Base-by-base conservation (phyloP, 495 filamentous ascomycete genomes). In the Cercophora sp. region DNA sequence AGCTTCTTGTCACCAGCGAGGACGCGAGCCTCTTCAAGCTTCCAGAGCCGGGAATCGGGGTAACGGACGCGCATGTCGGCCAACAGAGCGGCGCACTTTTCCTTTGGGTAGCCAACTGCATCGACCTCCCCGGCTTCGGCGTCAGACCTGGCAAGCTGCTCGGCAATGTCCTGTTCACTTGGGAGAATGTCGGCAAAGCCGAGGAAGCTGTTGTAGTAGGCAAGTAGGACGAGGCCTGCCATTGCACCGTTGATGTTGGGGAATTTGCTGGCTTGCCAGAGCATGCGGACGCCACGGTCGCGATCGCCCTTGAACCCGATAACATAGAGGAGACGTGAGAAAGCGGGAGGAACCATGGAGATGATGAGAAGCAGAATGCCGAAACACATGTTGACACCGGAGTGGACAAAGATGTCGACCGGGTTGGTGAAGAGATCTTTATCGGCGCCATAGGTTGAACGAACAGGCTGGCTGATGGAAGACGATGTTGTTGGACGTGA, bases 251-350 rank as follows among this genome's bases (percentile, higher is more conserved):
- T 91, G 65, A 97, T 79, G 61, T 95, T 96, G 56, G 83, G 75
- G 62, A 88, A 90, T 58, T 86, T 90, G 56, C 87, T 87, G 11
- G 89, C 86, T 67, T 92, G 88, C 93, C 94, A 98, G 8, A 98
- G 83, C 82, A 96, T 86, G 16, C 77, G 70, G 10, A 96, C 66
- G 2, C 91, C 94, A 19, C 85, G 77, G 48, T 92, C 86, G 41
- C 90, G 85, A 66, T 98, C 92, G 11, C 93, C 93, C 57, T 80
- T 84, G 66, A 97, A 96, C 10, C 94, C 94, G 36, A 96, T 89
- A 48, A 96, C 85, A 52, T 82, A 86, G 18, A 97, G 78, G 3
- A 97, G 78, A 51, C 81, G 87, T 48, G 79, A 82, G 66, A 98
- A 94, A 6, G 89, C 84, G 0, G 93, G 93, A 0, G 93, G 94